Base-by-base conservation (phyloP, 164 flowering plant species). In the Vitis rotundifolia region DNA sequence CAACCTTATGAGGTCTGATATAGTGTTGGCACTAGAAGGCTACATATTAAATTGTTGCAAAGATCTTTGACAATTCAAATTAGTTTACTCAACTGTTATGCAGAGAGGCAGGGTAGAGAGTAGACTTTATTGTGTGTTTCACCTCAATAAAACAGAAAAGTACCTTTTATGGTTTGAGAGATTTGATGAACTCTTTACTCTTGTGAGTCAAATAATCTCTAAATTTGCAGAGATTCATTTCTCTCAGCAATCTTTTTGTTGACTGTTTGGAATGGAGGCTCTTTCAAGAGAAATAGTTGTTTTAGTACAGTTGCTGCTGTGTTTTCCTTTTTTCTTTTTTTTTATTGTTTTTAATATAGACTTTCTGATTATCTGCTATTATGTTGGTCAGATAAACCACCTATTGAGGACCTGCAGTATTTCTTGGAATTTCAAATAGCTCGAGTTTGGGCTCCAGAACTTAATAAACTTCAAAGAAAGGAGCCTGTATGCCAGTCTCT, bases 341-440 rank as follows among this genome's bases (percentile, higher is more conserved):
- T 9, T 55, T 47, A 26, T 37, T 28, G 60, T 53, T 47, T 48
- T 60, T 26, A 49, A 55, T 57, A 11, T 56, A 16, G 66, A 22
- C 26, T 22, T 22, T 22, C 48, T 55, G 67, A 29, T 57, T 52
- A 67, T 22, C 58, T 72, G 18, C 56, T 75, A 13, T 68, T 51
- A 22, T 22, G 26, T 22, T 22, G 26, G 26, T 22, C 26, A 89
- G 94, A 89, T 80, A 93, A 95, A 75, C 99, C 99, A 58, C 99
- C 98, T 8, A 88, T 95, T 59, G 99, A 91, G 80, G 99, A 95
- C 84, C 81, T 95, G 13, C 96, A 91, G 59, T 90, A 95, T 78
- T 95, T 95, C 78, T 73, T 95, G 82, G 99, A 95, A 64, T 95
- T 90, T 68, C 99, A 93, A 84, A 90, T 95, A 70, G 77, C 97